These are phyloP conservation scores for Thelonectria blattea DNA, from an alignment of 2,329 filamentous ascomycete genomes.

Conservation along the genomic window DNA sequence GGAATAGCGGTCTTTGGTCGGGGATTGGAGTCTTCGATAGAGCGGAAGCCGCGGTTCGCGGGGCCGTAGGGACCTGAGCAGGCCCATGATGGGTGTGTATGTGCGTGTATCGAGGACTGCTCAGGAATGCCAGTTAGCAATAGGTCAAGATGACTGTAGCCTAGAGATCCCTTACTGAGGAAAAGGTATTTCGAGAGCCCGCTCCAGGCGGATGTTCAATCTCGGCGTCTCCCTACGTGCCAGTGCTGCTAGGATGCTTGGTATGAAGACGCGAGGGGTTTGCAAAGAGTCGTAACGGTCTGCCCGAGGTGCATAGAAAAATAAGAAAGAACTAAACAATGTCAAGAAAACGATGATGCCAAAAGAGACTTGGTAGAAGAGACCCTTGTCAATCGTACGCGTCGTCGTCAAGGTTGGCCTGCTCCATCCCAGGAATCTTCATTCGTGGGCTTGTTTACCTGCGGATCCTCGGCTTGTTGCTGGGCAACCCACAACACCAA, in stretches of 20 bases:
- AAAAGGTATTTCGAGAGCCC: slow-evolving; percentile 14
- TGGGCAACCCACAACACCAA: no score
- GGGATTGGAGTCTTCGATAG: slow-evolving; percentile 53
- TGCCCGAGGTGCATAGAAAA: no score
- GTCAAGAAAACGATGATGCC: background rate
- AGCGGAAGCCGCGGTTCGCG: slow-evolving; percentile 57
- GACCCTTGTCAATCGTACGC: background rate
- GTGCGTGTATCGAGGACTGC: slow-evolving; percentile 18
- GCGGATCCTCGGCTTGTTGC: no score
- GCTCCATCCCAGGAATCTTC: no score
- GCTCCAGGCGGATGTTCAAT: slow-evolving; percentile 20
- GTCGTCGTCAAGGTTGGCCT: background rate
- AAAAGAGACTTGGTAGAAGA: background rate
- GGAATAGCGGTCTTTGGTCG: slow-evolving; percentile 57
- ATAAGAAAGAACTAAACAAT: no score
- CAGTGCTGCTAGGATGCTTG: background rate
- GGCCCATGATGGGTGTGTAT: slow-evolving; percentile 55
- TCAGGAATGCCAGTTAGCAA: slow-evolving; percentile 4
- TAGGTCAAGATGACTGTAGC: slow-evolving; percentile 10
- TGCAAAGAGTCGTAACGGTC: no score
- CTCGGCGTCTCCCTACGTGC: background rate
- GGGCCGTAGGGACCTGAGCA: slow-evolving; percentile 55
- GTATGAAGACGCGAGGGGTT: no score
- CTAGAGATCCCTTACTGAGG: slow-evolving; percentile 11
- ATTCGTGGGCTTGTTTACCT: no score